Evolutionary conservation across 164 flowering plant species (phyloP).

Genomic region (Houttuynia cordata): DNA sequence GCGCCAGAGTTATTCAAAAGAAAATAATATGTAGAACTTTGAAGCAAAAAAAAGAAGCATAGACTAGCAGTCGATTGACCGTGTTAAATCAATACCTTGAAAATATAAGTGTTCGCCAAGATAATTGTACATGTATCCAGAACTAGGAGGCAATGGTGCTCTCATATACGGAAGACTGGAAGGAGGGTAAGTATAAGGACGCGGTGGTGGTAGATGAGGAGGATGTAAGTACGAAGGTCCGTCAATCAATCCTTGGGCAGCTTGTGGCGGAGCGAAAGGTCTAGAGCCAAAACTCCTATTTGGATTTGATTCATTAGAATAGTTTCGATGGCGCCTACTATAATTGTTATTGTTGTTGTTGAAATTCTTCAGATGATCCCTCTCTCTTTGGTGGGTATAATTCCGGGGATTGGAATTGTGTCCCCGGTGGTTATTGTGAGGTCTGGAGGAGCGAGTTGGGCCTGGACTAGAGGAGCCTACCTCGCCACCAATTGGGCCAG

Average conservation of each 20-base stretch:
- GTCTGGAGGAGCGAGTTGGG: slow-evolving; percentile 1
- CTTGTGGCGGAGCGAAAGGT: background rate
- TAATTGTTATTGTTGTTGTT: background rate
- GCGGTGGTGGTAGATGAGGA: background rate
- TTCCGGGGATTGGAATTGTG: background rate
- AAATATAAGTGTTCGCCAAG: background rate
- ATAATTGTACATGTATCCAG: background rate
- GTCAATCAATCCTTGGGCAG: background rate
- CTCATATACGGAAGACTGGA: background rate
- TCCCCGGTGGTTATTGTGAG: background rate
- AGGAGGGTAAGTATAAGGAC: background rate
- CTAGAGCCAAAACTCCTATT: background rate
- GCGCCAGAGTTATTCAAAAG: background rate
- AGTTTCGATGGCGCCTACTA: background rate
- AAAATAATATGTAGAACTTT: background rate
- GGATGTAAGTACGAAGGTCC: background rate
- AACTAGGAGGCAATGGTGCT: background rate
- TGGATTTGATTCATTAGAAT: background rate
- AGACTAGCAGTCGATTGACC: background rate
- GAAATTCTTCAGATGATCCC: background rate
- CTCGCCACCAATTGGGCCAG: background rate
- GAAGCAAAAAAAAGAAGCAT: background rate
- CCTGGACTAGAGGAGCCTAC: background rate
- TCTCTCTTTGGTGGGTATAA: background rate
- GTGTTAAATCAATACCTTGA: background rate